A percentile compares a stretch with the other conserved stretches of the same genome.
phyloP scores from a whole-genome alignment of 2,329 filamentous ascomycete genomes.

The Botrytis pseudocinerea region DNA sequence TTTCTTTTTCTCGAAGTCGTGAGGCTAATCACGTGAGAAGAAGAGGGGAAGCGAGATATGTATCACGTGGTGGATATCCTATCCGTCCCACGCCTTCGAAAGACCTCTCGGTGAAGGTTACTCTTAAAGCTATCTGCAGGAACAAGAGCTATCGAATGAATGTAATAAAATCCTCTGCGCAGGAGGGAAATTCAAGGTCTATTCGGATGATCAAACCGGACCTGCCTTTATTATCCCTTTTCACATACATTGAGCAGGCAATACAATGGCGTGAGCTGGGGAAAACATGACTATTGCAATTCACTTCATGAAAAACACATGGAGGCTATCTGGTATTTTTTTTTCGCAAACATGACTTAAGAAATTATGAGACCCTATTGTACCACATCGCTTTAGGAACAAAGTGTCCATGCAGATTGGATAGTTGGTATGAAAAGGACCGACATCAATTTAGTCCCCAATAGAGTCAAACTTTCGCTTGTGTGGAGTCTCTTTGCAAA shows the following conservation, averaged over 20 bases:
- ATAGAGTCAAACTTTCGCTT: too few species aligned
- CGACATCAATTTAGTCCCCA: neutral
- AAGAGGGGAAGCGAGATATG: fast-evolving
- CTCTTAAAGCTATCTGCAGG: neutral
- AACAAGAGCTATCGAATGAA: neutral
- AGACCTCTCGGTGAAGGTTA: neutral
- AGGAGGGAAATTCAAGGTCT: neutral
- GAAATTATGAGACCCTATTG: neutral
- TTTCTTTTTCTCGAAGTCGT: neutral
- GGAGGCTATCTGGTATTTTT: neutral
- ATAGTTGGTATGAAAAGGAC: neutral
- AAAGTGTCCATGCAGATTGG: neutral
- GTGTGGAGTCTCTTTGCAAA: too few species aligned
- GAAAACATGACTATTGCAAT: neutral
- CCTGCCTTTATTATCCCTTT: neutral
- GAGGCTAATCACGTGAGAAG: neutral
- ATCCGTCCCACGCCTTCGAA: neutral
- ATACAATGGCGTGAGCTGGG: neutral
- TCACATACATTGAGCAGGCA: neutral
- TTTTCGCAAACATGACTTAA: neutral
- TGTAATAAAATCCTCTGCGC: neutral
- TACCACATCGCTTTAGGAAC: neutral
- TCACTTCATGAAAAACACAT: neutral
- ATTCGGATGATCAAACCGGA: neutral
- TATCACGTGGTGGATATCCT: neutral